Conservation (phyloP, 495 filamentous ascomycete genomes). For the Delitschia confertaspora region DNA sequence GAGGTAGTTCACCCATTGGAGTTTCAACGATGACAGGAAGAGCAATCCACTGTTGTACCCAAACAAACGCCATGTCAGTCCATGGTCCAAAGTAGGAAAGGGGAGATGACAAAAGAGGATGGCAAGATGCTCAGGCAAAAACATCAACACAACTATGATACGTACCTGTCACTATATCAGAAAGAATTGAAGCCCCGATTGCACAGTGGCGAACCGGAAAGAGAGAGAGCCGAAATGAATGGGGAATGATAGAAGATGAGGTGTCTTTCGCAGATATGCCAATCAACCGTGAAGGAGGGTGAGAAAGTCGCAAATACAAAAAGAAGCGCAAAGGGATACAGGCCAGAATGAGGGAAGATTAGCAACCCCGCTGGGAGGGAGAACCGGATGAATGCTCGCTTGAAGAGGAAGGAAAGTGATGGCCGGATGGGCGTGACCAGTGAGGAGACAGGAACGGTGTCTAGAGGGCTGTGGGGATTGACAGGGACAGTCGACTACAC, state of each 20-base stretch:
- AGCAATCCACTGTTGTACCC: slow-evolving; percentile 41
- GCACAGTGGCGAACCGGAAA: slow-evolving; percentile 29
- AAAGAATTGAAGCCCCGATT: slow-evolving; percentile 2
- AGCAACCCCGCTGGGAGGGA: slow-evolving; percentile 9
- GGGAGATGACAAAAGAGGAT: slow-evolving; percentile 1
- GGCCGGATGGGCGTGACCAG: slow-evolving; percentile 20
- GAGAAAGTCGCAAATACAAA: slow-evolving; percentile 17
- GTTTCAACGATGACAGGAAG: slow-evolving; percentile 38
- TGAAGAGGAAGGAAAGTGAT: slow-evolving; percentile 22
- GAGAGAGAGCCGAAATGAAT: slow-evolving; percentile 14
- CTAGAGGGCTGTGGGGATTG: slow-evolving; percentile 10
- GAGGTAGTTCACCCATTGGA: slow-evolving; percentile 34
- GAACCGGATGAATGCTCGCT: slow-evolving; percentile 21
- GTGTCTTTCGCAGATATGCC: slow-evolving; percentile 14
- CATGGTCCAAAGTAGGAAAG: slow-evolving; percentile 17
- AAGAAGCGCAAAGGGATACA: slow-evolving; percentile 15
- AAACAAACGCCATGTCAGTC: slow-evolving; percentile 38
- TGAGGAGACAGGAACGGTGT: slow-evolving; percentile 11
- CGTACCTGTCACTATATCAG: slow-evolving; percentile 29
- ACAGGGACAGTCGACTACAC: slow-evolving; percentile 17
- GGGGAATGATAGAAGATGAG: slow-evolving; percentile 8
- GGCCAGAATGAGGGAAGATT: slow-evolving; percentile 20
- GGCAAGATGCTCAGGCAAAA: not conserved
- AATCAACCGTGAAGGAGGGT: slow-evolving; percentile 14
- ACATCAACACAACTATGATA: no score